These are phyloP conservation scores for Irpex sp. DNA, from an alignment of 1,284 basidiomycete species.

Conservation along the genomic window DNA sequence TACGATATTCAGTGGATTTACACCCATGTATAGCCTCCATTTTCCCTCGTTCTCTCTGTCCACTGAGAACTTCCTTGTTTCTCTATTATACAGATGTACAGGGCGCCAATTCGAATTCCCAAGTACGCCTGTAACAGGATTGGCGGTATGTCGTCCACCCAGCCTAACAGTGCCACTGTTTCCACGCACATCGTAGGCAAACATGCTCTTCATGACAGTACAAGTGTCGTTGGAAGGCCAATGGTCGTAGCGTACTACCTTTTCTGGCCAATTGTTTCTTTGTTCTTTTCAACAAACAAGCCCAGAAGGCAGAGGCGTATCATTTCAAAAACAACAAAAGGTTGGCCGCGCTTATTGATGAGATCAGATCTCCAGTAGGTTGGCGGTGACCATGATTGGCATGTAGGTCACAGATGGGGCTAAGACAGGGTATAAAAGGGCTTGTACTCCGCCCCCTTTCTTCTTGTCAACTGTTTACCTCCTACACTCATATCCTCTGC, in stretches of 20 bases:
- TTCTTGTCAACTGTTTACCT: constrained; percentile 6
- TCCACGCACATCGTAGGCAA: too few species aligned
- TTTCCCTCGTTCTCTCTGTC: too few species aligned
- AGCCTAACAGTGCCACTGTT: too few species aligned
- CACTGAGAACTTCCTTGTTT: too few species aligned
- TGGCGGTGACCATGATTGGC: too few species aligned
- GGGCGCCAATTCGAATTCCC: too few species aligned
- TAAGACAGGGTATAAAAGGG: constrained; percentile 10
- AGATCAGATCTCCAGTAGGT: background rate
- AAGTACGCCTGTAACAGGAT: too few species aligned
- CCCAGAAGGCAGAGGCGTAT: background rate
- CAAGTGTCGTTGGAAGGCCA: background rate
- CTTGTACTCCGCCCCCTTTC: constrained; percentile 4
- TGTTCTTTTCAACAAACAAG: background rate
- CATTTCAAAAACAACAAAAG: constrained; percentile 6
- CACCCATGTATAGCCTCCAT: too few species aligned
- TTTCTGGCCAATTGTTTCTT: constrained; percentile 11
- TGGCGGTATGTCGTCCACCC: too few species aligned
- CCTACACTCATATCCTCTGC: constrained; percentile 6
- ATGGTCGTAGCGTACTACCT: constrained; percentile 2
- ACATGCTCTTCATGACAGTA: too few species aligned
- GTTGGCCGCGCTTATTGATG: constrained; percentile 2
- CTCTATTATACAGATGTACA: too few species aligned
- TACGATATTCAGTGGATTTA: too few species aligned
- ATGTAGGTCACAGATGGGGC: background rate